A percentile compares a stretch with the other conserved stretches of the same genome.
These are phyloP conservation scores for Phaeoacremonium minimum DNA, from an alignment of 2,329 filamentous ascomycete genomes.

Conservation along the genomic window DNA sequence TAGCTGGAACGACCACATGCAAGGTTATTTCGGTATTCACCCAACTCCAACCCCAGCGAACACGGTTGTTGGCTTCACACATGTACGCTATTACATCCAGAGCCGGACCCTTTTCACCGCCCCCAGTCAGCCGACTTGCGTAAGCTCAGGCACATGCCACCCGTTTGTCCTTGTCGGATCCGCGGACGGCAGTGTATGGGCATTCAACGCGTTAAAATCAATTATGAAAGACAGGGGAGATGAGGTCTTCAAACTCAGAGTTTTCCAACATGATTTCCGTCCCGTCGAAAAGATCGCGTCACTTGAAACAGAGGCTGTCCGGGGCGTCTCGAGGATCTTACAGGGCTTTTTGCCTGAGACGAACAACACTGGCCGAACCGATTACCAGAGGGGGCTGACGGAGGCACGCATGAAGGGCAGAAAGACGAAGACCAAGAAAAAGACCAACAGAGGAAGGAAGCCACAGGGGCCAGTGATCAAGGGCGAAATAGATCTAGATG, in stretches of 20 bases:
- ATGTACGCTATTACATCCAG: constrained; percentile 47
- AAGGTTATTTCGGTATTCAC: constrained; percentile 49
- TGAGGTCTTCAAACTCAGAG: constrained; percentile 30
- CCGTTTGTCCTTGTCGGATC: constrained; percentile 50
- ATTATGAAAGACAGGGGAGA: constrained; percentile 35
- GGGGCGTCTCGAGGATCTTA: constrained; percentile 46
- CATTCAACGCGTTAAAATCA: constrained; percentile 38
- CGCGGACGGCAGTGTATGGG: constrained; percentile 49
- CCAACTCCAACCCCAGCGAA: constrained; percentile 49
- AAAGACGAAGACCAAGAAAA: constrained; percentile 28
- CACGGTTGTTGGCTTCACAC: constrained; percentile 47
- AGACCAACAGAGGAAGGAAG: constrained; percentile 13
- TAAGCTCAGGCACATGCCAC: constrained; percentile 45
- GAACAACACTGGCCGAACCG: constrained; percentile 40
- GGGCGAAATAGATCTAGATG: neutral
- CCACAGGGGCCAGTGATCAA: constrained; percentile 7
- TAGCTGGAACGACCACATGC: constrained; percentile 49
- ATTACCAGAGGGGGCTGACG: constrained; percentile 26
- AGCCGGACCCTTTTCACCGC: constrained; percentile 47
- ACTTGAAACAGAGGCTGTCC: constrained; percentile 20
- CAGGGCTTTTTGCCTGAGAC: constrained; percentile 46
- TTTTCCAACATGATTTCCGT: constrained; percentile 53
- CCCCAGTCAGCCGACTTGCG: constrained; percentile 44
- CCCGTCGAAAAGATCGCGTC: constrained; percentile 25
- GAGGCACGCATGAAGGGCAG: constrained; percentile 24